Evolutionary conservation across 495 filamentous ascomycete species (phyloP).

Genomic region (Beverwykella pulmonaria): DNA sequence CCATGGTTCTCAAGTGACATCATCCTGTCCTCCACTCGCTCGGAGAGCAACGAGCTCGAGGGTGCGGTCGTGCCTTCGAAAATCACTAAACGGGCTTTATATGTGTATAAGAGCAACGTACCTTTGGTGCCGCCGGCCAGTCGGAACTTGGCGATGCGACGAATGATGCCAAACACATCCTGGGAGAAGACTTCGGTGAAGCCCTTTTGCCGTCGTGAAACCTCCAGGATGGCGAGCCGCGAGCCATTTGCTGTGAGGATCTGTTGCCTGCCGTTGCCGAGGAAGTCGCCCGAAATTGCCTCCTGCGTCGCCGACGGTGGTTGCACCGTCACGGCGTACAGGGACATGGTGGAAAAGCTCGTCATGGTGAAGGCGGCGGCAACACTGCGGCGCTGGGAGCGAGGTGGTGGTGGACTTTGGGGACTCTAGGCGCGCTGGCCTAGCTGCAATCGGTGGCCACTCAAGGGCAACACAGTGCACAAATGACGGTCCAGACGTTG

Average conservation of each 20-base stretch:
- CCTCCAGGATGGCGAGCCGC: conserved; percentile 81
- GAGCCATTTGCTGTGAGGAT: conserved; percentile 94
- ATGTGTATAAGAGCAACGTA: conserved; percentile 58
- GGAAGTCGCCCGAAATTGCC: conserved; percentile 90
- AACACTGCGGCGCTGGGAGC: too few species aligned
- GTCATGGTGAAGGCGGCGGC: conserved; percentile 68
- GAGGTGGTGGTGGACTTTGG: background rate
- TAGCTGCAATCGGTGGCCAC: too few species aligned
- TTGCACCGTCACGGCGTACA: conserved; percentile 94
- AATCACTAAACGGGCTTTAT: conserved; percentile 82
- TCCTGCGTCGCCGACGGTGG: conserved; percentile 85
- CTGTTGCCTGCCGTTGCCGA: conserved; percentile 93
- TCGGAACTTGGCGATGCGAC: conserved; percentile 82
- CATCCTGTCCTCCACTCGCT: conserved; percentile 1
- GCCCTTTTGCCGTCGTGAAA: conserved; percentile 81
- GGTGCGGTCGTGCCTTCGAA: conserved; percentile 63
- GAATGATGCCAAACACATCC: conserved; percentile 94
- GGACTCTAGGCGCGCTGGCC: conserved; percentile 4
- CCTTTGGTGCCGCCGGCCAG: conserved; percentile 94
- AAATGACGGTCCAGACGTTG: too few species aligned
- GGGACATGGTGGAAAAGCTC: conserved; percentile 94
- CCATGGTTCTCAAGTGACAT: conserved; percentile 48
- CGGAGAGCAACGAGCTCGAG: conserved; percentile 17
- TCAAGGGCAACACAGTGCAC: too few species aligned
- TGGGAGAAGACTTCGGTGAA: conserved; percentile 82